Evolutionary conservation across 345 rosid species (phyloP).

Genomic region (Citrus hindsii): DNA sequence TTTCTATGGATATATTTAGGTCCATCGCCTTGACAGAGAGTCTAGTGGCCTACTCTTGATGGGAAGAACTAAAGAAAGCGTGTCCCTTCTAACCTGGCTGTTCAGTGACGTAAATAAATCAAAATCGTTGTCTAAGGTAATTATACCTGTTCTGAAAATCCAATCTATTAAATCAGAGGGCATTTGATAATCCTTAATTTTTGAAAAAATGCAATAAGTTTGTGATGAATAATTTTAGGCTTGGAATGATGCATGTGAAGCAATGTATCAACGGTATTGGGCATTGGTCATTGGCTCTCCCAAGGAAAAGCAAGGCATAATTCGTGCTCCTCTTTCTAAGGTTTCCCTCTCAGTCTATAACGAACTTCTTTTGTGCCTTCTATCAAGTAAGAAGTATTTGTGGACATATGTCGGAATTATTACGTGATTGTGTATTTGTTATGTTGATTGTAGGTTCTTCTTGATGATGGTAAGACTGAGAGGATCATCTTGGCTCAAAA

Average conservation of each 20-base stretch:
- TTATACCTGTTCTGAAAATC: background rate
- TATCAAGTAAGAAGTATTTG: background rate
- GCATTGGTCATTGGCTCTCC: constrained; percentile 91
- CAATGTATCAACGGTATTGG: constrained; percentile 74
- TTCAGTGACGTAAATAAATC: constrained; percentile 55
- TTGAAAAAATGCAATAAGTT: background rate
- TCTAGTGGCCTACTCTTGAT: constrained; percentile 79
- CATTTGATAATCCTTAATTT: constrained; percentile 6
- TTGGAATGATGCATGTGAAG: constrained; percentile 77
- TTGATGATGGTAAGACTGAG: constrained; percentile 91
- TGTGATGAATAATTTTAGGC: constrained; percentile 36
- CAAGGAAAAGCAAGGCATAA: constrained; percentile 71
- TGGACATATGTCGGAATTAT: background rate
- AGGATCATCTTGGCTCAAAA: constrained; percentile 67
- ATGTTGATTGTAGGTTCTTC: constrained; percentile 53
- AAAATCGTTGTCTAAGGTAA: constrained; percentile 60
- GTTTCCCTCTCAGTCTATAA: constrained; percentile 26
- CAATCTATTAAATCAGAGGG: background rate
- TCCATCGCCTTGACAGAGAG: constrained; percentile 91
- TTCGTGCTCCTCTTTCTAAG: constrained; percentile 81
- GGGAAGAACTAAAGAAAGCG: constrained; percentile 82
- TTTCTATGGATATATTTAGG: constrained; percentile 40
- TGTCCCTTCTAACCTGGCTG: constrained; percentile 58
- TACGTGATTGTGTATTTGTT: background rate
- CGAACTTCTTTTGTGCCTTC: background rate